A percentile compares a stretch with the other conserved stretches of the same genome.
phyloP scores from a whole-genome alignment of 768 basidiomycete species.

The Asterophora lycoperdoides region DNA sequence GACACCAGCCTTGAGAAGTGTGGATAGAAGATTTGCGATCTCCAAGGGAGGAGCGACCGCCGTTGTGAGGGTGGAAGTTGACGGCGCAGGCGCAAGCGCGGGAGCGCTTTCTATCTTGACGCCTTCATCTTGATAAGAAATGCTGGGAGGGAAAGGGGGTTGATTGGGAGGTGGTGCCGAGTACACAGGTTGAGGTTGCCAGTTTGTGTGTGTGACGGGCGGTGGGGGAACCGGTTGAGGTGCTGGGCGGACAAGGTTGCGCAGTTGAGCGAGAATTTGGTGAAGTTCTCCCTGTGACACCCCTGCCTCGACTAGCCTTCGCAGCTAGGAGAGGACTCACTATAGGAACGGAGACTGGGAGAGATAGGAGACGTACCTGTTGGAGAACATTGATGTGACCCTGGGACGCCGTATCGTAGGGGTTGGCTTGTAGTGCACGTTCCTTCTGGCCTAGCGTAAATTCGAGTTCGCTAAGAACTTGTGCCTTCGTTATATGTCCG shows the following conservation, averaged over 20 bases:
- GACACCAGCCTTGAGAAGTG: conserved; percentile 76
- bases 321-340: conserved; percentile 42
- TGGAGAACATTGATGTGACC: conserved; percentile 76
- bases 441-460: conserved; percentile 81
- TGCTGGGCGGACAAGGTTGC: conserved; percentile 47
- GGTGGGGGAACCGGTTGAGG: conserved; percentile 28
- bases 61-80: conserved; percentile 28
- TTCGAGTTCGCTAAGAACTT: conserved; percentile 81
- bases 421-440: conserved; percentile 64
- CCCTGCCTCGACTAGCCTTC: conserved; percentile 69
- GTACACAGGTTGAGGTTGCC: conserved; percentile 17
- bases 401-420: conserved; percentile 62
- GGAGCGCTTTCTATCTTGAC: conserved; percentile 19
- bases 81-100: conserved; percentile 12
- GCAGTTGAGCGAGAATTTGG: conserved; percentile 71
- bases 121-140: conserved; percentile 11
- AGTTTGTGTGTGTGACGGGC: conserved; percentile 16
- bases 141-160: conserved; percentile 11
- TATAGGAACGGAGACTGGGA: neutral
- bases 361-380: conserved; percentile 51
- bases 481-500: conserved; percentile 60
- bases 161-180: conserved; percentile 16
- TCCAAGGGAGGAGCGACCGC: conserved; percentile 32
- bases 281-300: conserved; percentile 77
- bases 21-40: conserved; percentile 58